Conservation (phyloP, 345 rosid genomes). For the Eucalyptus brandiana region DNA sequence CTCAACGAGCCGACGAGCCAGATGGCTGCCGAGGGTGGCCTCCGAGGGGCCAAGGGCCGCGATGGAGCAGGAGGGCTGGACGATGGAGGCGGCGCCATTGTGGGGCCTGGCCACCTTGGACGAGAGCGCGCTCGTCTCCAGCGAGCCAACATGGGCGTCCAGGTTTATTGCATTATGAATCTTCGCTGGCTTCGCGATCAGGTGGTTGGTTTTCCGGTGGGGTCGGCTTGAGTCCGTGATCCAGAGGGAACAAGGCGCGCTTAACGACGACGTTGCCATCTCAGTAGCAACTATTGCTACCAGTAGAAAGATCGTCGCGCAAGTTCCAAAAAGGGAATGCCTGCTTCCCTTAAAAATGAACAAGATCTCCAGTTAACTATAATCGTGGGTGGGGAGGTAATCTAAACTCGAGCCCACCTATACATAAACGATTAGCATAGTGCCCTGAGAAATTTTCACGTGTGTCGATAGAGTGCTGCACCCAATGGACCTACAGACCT, state of each 20-base stretch:
- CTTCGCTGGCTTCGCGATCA: background rate
- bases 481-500: no score
- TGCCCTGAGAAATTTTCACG: background rate
- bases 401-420: background rate
- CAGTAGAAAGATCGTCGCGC: background rate
- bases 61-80: background rate
- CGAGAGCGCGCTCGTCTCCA: background rate
- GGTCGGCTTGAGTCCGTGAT: background rate
- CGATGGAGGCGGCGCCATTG: background rate
- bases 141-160: background rate
- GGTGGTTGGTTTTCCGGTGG: background rate
- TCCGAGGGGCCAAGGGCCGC: background rate
- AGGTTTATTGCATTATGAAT: background rate
- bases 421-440: background rate
- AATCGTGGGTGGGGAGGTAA: background rate
- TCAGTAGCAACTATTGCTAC: background rate
- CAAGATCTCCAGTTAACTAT: background rate
- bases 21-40: slow-evolving; percentile 13
- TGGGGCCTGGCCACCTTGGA: background rate
- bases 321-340: background rate
- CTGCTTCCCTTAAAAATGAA: background rate
- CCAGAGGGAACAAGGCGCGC: background rate
- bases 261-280: background rate
- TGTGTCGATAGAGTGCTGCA: no score
- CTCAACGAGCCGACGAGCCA: slow-evolving; percentile 15